Conservation (phyloP, 805 yeast genomes). For the Hanseniaspora taiwanica region DNA sequence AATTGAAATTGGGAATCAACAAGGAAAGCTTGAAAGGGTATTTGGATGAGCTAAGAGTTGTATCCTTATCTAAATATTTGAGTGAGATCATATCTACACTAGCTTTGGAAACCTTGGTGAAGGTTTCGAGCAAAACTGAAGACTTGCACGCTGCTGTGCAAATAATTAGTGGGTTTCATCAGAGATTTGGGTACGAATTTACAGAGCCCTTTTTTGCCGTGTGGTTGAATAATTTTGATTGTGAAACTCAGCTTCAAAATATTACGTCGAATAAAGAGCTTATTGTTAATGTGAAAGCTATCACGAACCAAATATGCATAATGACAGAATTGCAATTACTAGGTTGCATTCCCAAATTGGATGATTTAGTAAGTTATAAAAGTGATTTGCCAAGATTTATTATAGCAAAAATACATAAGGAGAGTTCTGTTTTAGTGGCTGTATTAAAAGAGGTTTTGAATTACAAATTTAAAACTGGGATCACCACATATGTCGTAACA, state of each 20-base stretch:
- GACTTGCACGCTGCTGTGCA: conserved; percentile 56
- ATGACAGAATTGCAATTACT: conserved; percentile 44
- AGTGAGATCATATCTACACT: conserved; percentile 49
- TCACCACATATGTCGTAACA: conserved; percentile 25
- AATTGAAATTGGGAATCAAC: conserved; percentile 42
- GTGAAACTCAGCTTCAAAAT: conserved; percentile 17
- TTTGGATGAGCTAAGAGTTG: conserved; percentile 45
- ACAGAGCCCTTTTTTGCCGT: conserved; percentile 35
- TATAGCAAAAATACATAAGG: conserved; percentile 20
- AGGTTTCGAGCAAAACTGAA: conserved; percentile 33
- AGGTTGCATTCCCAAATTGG: conserved; percentile 38
- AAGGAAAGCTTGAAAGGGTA: conserved; percentile 36
- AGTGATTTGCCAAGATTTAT: conserved; percentile 33
- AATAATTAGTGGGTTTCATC: conserved; percentile 61
- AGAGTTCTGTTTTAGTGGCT: conserved; percentile 29
- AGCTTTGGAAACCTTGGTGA: conserved; percentile 46
- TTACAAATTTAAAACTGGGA: conserved; percentile 26
- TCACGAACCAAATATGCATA: conserved; percentile 36
- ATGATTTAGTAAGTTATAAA: conserved; percentile 27
- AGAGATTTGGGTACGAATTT: conserved; percentile 46
- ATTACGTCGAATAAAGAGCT: conserved; percentile 31
- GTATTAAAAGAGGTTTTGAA: conserved; percentile 34
- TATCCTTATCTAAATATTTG: conserved; percentile 62
- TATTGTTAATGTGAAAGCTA: conserved; percentile 26
- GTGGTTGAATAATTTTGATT: conserved; percentile 27